These are phyloP conservation scores for Emericellopsis cladophorae DNA, from an alignment of 2,329 filamentous ascomycete genomes.

Conservation along the genomic window DNA sequence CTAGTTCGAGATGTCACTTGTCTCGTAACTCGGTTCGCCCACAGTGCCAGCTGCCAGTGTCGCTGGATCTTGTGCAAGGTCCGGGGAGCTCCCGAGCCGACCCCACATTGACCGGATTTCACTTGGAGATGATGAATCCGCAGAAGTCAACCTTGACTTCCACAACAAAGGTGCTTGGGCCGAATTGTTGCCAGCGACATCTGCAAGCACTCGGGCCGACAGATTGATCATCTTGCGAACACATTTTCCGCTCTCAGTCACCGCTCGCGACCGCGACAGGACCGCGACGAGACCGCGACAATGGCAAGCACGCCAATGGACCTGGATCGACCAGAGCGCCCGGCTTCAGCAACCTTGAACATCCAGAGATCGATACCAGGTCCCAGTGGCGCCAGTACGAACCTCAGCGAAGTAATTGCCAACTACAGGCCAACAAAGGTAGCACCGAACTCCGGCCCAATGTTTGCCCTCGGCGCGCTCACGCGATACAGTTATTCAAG, in stretches of 20 bases:
- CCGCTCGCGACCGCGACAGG: background rate
- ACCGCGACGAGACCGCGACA: background rate
- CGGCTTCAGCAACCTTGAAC: conserved; percentile 31
- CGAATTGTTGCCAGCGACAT: too few species aligned
- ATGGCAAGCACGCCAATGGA: conserved; percentile 48
- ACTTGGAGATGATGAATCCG: too few species aligned
- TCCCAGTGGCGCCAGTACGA: conserved; percentile 34
- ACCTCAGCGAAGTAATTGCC: conserved; percentile 65
- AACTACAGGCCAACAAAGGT: conserved; percentile 74
- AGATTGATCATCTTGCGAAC: too few species aligned
- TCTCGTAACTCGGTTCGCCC: too few species aligned
- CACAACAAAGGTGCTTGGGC: too few species aligned
- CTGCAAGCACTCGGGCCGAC: too few species aligned
- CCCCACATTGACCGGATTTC: too few species aligned
- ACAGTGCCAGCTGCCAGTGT: too few species aligned
- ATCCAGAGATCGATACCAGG: conserved; percentile 33
- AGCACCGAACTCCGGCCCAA: conserved; percentile 9
- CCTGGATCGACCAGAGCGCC: conserved; percentile 30
- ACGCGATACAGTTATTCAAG: conserved; percentile 35
- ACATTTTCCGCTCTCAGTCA: background rate
- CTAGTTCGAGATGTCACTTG: too few species aligned
- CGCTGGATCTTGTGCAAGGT: too few species aligned
- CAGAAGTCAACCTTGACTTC: too few species aligned
- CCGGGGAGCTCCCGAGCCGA: too few species aligned
- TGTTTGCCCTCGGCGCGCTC: background rate